A percentile compares a stretch with the other conserved stretches of the same genome.
phyloP scores from a whole-genome alignment of 257 asterid species.

The Forsythia viridissima region DNA sequence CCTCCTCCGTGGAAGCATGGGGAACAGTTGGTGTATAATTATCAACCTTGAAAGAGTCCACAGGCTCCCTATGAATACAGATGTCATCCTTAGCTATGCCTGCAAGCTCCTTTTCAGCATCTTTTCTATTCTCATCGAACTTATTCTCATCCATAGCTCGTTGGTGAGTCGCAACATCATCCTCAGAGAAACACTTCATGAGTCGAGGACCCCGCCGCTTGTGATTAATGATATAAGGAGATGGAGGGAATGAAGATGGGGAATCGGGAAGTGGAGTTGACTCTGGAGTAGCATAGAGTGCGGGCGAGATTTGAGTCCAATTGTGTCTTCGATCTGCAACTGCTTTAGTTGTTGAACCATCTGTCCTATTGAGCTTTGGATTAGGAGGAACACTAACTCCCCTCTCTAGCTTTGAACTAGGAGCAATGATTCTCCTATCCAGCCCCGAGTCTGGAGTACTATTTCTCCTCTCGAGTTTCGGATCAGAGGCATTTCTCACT shows the following conservation, averaged over 20 bases:
- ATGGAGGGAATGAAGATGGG: constrained; percentile 83
- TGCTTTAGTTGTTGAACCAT: constrained; percentile 27
- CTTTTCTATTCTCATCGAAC: constrained; percentile 39
- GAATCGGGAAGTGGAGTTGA: constrained; percentile 90
- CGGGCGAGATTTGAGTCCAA: constrained; percentile 89
- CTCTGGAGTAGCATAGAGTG: constrained; percentile 83
- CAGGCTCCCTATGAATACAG: constrained; percentile 24
- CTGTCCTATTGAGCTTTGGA: constrained; percentile 36
- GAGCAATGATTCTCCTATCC: constrained; percentile 29
- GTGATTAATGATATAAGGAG: constrained; percentile 87
- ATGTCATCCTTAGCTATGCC: constrained; percentile 35
- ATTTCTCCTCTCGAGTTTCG: constrained; percentile 43
- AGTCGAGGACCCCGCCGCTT: constrained; percentile 93
- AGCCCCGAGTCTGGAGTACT: constrained; percentile 39
- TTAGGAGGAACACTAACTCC: constrained; percentile 46
- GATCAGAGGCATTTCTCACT: constrained; percentile 34
- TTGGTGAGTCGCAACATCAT: constrained; percentile 51
- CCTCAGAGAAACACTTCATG: constrained; percentile 75
- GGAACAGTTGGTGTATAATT: constrained; percentile 16
- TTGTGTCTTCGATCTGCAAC: constrained; percentile 47
- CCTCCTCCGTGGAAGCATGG: constrained; percentile 35
- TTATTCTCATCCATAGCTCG: constrained; percentile 35
- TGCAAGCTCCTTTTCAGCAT: constrained; percentile 27
- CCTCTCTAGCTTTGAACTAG: constrained; percentile 47
- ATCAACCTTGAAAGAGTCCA: constrained; percentile 29